Conservation (phyloP, 2,329 filamentous ascomycete species). For the Colletotrichum ledebouriae region DNA sequence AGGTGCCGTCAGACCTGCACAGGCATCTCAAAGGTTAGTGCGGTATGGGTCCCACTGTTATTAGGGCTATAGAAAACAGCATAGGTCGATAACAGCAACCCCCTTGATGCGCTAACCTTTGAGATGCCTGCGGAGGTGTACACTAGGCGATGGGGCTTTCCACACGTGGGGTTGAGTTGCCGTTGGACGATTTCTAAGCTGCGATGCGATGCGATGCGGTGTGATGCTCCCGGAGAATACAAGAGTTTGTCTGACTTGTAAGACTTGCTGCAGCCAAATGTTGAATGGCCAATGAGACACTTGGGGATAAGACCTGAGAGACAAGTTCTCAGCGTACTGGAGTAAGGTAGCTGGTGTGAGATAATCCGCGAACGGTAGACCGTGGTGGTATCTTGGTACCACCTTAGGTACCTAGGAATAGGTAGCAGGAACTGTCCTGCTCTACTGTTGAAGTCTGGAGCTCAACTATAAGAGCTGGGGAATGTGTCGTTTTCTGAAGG, state of each 20-base stretch:
- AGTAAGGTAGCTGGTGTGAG: slow-evolving; percentile 17
- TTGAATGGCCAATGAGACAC: slow-evolving; percentile 27
- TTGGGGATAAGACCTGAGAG: neutral
- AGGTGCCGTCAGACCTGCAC: slow-evolving; percentile 20
- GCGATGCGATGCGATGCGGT: neutral
- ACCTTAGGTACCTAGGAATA: too few relatives aligned
- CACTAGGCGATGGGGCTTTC: slow-evolving; percentile 20
- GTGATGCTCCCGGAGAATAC: slow-evolving; percentile 12
- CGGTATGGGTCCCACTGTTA: too few relatives aligned
- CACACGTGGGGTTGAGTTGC: slow-evolving; percentile 34
- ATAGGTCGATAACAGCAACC: too few relatives aligned
- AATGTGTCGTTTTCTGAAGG: slow-evolving; percentile 17
- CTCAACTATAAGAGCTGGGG: slow-evolving; percentile 16
- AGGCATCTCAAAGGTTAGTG: too few relatives aligned
- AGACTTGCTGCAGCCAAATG: slow-evolving; percentile 18
- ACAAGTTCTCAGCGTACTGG: neutral
- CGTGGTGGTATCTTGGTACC: neutral
- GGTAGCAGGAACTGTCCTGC: neutral
- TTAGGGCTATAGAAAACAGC: too few relatives aligned
- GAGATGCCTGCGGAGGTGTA: too few relatives aligned
- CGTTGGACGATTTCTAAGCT: slow-evolving; percentile 39
- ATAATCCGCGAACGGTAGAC: slow-evolving; percentile 15
- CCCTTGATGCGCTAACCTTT: too few relatives aligned
- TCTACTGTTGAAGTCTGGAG: slow-evolving; percentile 14
- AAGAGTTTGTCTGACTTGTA: slow-evolving; percentile 23